These are phyloP conservation scores for Rhodomyrtus psidioides DNA, from an alignment of 441 rosid species.

Conservation along the genomic window DNA sequence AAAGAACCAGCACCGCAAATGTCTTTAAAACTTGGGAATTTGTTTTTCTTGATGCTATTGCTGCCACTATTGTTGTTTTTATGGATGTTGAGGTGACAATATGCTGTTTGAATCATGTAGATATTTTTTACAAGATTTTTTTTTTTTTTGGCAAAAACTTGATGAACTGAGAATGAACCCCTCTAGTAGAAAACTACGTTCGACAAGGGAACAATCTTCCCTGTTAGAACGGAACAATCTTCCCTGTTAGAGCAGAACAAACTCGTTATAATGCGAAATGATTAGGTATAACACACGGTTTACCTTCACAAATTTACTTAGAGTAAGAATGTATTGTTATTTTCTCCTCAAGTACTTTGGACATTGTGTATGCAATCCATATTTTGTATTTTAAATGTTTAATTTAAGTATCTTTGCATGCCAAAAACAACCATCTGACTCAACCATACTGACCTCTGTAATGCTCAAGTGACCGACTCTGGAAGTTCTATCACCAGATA, in stretches of 20 bases:
- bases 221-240: not conserved
- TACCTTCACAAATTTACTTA: not conserved
- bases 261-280: not conserved
- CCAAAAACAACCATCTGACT: not conserved
- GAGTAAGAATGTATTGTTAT: not conserved
- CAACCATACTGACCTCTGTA: slow-evolving; percentile 62
- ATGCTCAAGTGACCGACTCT: slow-evolving; percentile 66
- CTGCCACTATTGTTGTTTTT: not conserved
- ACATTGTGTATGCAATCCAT: not conserved
- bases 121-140: not conserved
- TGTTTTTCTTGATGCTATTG: not conserved
- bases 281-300: not conserved
- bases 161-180: not conserved
- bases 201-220: not conserved
- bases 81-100: not conserved
- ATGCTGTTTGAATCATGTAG: not conserved
- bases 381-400: not conserved
- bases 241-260: not conserved
- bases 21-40: not conserved
- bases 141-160: not conserved
- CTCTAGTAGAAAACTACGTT: not conserved
- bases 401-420: not conserved
- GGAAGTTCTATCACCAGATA: slow-evolving; percentile 61
- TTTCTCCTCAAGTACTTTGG: not conserved
- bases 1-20: no score